phyloP scores from a whole-genome alignment of 106 monocot species.

The Acorus calamus region DNA sequence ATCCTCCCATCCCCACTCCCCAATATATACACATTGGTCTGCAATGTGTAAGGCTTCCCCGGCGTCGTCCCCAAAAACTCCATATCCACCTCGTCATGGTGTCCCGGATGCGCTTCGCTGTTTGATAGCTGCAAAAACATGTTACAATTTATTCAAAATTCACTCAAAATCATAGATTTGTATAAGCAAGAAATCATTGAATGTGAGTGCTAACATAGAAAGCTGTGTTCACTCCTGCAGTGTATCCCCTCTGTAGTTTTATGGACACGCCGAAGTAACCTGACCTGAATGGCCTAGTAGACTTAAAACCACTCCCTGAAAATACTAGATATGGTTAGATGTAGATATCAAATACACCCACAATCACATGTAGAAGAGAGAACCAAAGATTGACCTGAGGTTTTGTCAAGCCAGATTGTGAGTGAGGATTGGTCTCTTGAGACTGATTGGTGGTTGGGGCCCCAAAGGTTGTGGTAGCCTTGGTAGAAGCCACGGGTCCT shows the following conservation, averaged over 20 bases:
- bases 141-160: background rate
- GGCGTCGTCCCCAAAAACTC: constrained; percentile 67
- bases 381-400: constrained; percentile 23
- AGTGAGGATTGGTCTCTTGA: constrained; percentile 35
- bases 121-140: constrained; percentile 37
- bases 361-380: background rate
- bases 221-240: constrained; percentile 65
- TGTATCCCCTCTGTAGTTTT: constrained; percentile 64
- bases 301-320: constrained; percentile 64
- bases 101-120: constrained; percentile 52
- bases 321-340: background rate
- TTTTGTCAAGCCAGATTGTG: constrained; percentile 51
- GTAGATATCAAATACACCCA: too few relatives aligned
- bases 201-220: constrained; percentile 40
- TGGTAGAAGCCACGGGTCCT: constrained; percentile 22
- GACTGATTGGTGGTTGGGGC: constrained; percentile 35
- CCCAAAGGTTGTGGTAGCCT: constrained; percentile 46
- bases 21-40: constrained; percentile 58
- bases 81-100: constrained; percentile 67
- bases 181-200: background rate
- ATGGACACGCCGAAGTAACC: constrained; percentile 64
- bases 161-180: background rate
- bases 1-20: constrained; percentile 75
- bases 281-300: constrained; percentile 31
- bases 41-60: constrained; percentile 50